Evolutionary conservation across 495 filamentous ascomycete genomes (phyloP).

Genomic region (Aspergillus sparsus): DNA sequence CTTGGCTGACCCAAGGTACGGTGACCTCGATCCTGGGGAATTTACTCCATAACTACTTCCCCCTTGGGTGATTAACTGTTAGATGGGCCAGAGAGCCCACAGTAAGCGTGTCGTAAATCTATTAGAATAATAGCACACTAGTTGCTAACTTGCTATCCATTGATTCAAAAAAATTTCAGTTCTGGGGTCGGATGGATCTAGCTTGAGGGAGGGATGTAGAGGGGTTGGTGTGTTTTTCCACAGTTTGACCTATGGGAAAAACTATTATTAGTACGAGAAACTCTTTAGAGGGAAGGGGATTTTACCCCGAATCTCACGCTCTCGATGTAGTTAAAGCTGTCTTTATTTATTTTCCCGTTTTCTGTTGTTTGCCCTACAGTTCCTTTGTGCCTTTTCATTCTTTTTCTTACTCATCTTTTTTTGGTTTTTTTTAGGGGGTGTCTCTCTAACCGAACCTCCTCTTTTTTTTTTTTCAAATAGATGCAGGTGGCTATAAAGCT

Average conservation of each 20-base stretch:
- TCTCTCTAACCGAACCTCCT: background rate
- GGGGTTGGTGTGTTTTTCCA: too few species aligned
- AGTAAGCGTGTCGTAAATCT: background rate
- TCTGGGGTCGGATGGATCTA: too few species aligned
- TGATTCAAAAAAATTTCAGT: too few species aligned
- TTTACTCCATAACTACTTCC: background rate
- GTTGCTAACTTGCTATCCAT: too few species aligned
- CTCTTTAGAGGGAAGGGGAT: too few species aligned
- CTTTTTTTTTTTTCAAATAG: background rate
- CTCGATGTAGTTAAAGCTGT: background rate
- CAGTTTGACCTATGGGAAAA: background rate
- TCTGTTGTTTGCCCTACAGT: background rate
- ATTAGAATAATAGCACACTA: too few species aligned
- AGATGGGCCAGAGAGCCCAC: background rate
- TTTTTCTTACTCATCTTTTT: slow-evolving; percentile 3
- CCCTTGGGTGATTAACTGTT: background rate
- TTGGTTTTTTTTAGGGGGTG: background rate
- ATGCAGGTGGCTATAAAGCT: background rate
- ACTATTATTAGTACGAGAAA: background rate
- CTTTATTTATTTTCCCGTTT: background rate
- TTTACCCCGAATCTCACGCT: too few species aligned
- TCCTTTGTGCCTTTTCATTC: slow-evolving; percentile 3
- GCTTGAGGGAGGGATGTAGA: too few species aligned
- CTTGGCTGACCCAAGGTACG: slow-evolving; percentile 9
- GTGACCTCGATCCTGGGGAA: background rate